A percentile compares a stretch with the other conserved stretches of the same genome.
These are phyloP conservation scores for Harringtonia lauricola DNA, from an alignment of 2,329 filamentous ascomycete genomes.

Conservation along the genomic window DNA sequence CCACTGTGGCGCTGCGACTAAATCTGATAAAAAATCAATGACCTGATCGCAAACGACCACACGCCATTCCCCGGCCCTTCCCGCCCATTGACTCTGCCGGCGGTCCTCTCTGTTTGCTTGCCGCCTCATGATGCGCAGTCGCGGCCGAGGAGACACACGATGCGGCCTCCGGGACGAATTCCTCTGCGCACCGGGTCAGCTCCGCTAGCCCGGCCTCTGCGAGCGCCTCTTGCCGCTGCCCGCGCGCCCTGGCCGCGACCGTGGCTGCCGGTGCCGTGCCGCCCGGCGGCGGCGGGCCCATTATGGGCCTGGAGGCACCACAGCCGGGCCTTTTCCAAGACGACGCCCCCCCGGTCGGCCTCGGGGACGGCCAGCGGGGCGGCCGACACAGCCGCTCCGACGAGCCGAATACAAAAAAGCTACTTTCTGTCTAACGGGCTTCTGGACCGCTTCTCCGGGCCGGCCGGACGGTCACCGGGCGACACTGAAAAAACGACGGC, in stretches of 20 bases:
- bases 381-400: conserved; percentile 3
- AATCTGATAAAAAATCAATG: too few species aligned
- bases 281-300: background rate
- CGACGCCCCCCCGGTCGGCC: conserved; percentile 11
- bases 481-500: background rate
- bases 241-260: background rate
- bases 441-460: conserved; percentile 15
- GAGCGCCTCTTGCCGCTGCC: background rate
- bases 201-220: background rate
- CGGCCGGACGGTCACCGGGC: too few species aligned
- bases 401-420: conserved; percentile 16
- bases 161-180: conserved; percentile 5
- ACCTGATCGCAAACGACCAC: too few species aligned
- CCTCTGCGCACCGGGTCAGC: background rate
- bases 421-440: conserved; percentile 24
- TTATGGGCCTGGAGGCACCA: background rate
- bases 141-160: conserved; percentile 1
- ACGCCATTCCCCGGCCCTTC: too few species aligned
- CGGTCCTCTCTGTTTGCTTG: background rate
- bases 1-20: too few species aligned
- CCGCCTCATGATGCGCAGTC: background rate
- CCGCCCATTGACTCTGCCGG: too few species aligned
- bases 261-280: background rate
- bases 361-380: conserved; percentile 5
- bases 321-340: conserved; percentile 13